A percentile compares a stretch with the other conserved stretches of the same genome.
Conservation (phyloP, 176 grass and related monocot species). For the Zea luxurians region DNA sequence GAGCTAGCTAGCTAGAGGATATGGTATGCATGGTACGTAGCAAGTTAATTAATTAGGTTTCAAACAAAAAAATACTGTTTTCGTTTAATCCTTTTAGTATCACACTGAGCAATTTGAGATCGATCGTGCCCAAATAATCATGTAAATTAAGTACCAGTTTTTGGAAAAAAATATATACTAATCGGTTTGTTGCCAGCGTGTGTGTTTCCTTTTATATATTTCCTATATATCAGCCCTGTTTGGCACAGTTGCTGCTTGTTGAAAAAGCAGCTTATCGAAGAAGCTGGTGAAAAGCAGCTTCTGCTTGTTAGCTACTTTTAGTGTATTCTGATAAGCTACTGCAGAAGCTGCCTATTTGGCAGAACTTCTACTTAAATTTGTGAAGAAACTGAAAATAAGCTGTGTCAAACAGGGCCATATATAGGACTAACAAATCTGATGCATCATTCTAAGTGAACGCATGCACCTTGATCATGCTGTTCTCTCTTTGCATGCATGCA, state of each 20-base stretch:
- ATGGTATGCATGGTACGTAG: neutral
- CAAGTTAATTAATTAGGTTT: neutral
- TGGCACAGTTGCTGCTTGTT: too few relatives aligned
- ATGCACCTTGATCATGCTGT: neutral
- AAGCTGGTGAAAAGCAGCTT: too few relatives aligned
- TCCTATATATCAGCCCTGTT: too few relatives aligned
- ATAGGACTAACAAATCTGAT: neutral
- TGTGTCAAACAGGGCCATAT: too few relatives aligned
- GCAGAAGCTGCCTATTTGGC: too few relatives aligned
- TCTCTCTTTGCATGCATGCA: neutral
- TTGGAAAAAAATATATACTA: neutral
- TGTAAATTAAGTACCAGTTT: neutral
- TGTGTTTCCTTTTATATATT: too few relatives aligned
- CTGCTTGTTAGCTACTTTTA: too few relatives aligned
- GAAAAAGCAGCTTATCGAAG: too few relatives aligned
- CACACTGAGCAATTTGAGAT: neutral
- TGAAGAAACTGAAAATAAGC: too few relatives aligned
- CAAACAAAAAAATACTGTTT: neutral
- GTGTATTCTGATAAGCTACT: too few relatives aligned
- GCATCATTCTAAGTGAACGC: neutral
- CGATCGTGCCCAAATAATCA: neutral
- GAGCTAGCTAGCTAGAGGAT: neutral
- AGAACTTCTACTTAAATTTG: too few relatives aligned
- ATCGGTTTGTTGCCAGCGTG: neutral
- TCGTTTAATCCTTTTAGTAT: neutral